Conservation (phyloP, 257 asterid genomes). For the Paraleonurus japonicus region DNA sequence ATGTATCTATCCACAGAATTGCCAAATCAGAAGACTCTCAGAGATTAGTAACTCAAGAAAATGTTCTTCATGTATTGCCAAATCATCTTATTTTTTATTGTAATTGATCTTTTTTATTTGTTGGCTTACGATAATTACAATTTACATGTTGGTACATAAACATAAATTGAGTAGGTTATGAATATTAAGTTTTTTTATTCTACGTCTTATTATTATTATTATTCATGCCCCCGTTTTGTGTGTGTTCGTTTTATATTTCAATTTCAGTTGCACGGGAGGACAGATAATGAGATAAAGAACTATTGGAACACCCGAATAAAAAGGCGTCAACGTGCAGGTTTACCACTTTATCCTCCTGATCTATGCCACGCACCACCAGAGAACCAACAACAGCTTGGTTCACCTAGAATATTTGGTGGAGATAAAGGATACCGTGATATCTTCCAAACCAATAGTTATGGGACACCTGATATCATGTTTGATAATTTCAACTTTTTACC, state of each 20-base stretch:
- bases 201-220: constrained; percentile 4
- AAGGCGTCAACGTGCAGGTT: constrained; percentile 70
- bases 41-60: not conserved
- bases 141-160: constrained; percentile 10
- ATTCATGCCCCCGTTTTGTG: not conserved
- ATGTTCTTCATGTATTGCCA: constrained; percentile 14
- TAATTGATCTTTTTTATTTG: not conserved
- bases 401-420: constrained; percentile 39
- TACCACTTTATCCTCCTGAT: constrained; percentile 64
- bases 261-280: constrained; percentile 66
- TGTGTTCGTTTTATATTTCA: not conserved
- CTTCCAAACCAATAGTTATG: constrained; percentile 39
- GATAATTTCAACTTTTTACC: constrained; percentile 39
- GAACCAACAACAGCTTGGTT: constrained; percentile 35
- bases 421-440: constrained; percentile 41
- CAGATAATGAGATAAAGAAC: constrained; percentile 72
- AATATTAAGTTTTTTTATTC: not conserved
- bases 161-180: not conserved
- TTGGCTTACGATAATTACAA: constrained; percentile 1
- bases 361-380: constrained; percentile 39
- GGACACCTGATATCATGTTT: constrained; percentile 43
- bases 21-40: not conserved
- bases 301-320: constrained; percentile 67
- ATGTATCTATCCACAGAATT: not conserved
- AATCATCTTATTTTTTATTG: constrained; percentile 3